Evolutionary conservation across 768 basidiomycete genomes (phyloP).

Genomic region (Daedalea quercina): DNA sequence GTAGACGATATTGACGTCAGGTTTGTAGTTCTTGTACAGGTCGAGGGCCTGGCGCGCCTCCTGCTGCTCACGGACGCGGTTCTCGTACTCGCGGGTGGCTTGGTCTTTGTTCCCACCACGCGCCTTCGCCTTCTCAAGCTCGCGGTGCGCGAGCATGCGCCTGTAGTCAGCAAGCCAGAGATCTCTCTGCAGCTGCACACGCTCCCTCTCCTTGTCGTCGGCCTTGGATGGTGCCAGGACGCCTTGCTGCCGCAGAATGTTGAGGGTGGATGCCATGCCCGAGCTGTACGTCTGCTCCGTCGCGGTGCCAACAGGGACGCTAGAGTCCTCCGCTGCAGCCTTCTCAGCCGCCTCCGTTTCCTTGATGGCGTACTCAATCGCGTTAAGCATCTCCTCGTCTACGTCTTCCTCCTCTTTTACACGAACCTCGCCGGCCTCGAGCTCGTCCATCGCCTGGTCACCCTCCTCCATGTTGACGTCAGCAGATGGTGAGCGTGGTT

Average conservation of each 20-base stretch:
- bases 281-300: conserved; percentile 73
- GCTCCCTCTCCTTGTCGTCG: conserved; percentile 73
- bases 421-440: conserved; percentile 76
- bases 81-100: conserved; percentile 91
- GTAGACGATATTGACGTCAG: conserved; percentile 93
- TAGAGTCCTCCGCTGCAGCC: conserved; percentile 25
- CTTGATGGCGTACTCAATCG: conserved; percentile 64
- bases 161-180: conserved; percentile 88
- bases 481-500: conserved; percentile 28
- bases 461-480: conserved; percentile 51
- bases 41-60: conserved; percentile 80
- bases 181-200: conserved; percentile 77
- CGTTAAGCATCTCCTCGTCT: conserved; percentile 72
- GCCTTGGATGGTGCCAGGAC: conserved; percentile 58
- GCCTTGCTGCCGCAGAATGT: conserved; percentile 89
- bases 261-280: conserved; percentile 86
- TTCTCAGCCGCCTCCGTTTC: conserved; percentile 51
- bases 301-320: conserved; percentile 53
- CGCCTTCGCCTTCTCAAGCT: conserved; percentile 68
- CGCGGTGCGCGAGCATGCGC: conserved; percentile 65
- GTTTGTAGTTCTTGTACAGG: conserved; percentile 90
- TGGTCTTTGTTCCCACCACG: conserved; percentile 87
- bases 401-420: conserved; percentile 73
- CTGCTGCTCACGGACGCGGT: conserved; percentile 84
- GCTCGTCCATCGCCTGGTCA: conserved; percentile 62